These are phyloP conservation scores for Neoascochyta sp. DNA, from an alignment of 2,329 filamentous ascomycete genomes.

Conservation along the genomic window DNA sequence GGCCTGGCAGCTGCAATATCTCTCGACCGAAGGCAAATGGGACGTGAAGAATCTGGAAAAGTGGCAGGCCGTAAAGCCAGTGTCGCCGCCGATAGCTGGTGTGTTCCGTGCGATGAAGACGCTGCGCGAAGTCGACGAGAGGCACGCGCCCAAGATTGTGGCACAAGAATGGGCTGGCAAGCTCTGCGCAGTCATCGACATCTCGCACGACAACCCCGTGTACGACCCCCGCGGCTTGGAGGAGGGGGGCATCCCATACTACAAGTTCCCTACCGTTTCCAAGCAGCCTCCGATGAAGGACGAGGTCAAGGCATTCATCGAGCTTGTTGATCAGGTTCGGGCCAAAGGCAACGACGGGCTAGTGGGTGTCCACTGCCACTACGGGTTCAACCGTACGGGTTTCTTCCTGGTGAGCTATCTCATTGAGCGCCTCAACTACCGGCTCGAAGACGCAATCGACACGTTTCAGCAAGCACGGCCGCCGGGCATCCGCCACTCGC, in stretches of 20 bases:
- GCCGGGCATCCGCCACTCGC: constrained; percentile 82
- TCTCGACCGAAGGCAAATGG: constrained; percentile 91
- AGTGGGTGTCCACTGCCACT: constrained; percentile 89
- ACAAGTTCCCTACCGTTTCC: constrained; percentile 88
- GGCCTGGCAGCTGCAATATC: constrained; percentile 86
- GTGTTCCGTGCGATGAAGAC: constrained; percentile 92
- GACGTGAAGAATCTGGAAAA: constrained; percentile 95
- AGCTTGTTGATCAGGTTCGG: constrained; percentile 51
- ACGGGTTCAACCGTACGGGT: constrained; percentile 91
- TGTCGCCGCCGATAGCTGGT: constrained; percentile 72
- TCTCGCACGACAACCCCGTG: constrained; percentile 84
- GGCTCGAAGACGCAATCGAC: constrained; percentile 72
- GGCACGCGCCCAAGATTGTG: constrained; percentile 73
- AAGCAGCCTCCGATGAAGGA: constrained; percentile 74
- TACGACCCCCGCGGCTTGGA: constrained; percentile 66
- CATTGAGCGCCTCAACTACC: constrained; percentile 72
- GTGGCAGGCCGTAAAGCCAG: constrained; percentile 76
- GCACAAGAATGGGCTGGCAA: constrained; percentile 62
- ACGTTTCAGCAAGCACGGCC: constrained; percentile 69
- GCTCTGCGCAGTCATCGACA: constrained; percentile 79
- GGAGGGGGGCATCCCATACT: constrained; percentile 47
- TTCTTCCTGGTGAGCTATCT: constrained; percentile 89
- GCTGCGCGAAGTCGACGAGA: constrained; percentile 79
- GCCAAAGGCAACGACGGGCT: constrained; percentile 36
- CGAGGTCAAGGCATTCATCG: constrained; percentile 59